Conservation (phyloP, 176 grass and related monocot species). For the Musa schizocarpa region DNA sequence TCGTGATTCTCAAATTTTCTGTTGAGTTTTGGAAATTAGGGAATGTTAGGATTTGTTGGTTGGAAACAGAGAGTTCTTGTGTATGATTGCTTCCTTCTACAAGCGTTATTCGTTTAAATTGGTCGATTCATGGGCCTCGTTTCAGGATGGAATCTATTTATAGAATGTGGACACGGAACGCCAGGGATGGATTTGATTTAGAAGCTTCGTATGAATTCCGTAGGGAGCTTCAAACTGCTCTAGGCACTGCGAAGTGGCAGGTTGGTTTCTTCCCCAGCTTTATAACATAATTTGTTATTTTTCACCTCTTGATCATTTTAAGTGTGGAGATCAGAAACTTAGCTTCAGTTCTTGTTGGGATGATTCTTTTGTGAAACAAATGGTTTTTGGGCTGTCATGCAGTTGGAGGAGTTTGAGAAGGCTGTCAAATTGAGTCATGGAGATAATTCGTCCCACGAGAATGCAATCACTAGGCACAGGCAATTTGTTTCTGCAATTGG, state of each 20-base stretch:
- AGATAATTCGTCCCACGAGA: conserved; percentile 51
- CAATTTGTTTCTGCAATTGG: conserved; percentile 72
- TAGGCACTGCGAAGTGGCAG: conserved; percentile 97
- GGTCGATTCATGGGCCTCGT: not conserved
- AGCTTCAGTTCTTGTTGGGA: not conserved
- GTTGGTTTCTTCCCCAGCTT: conserved; percentile 18
- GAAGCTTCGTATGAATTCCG: conserved; percentile 40
- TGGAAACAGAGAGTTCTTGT: not conserved
- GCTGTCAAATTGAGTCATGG: conserved; percentile 45
- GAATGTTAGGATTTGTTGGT: not conserved
- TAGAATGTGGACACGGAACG: conserved; percentile 56
- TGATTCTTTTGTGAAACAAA: not conserved
- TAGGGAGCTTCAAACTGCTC: conserved; percentile 59
- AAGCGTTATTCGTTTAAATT: not conserved
- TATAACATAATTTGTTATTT: not conserved
- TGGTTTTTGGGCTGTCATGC: not conserved
- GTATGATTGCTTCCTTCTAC: no score
- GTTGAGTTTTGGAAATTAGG: not conserved
- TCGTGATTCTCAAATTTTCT: not conserved
- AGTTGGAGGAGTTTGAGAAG: conserved; percentile 89
- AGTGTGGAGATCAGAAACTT: conserved; percentile 3
- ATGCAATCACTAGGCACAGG: conserved; percentile 40
- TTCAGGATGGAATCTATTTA: conserved; percentile 86
- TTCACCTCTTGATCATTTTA: conserved; percentile 8
- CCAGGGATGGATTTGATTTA: conserved; percentile 23